Evolutionary conservation across 1,139 yeast genomes (phyloP).

Genomic region (Meyerozyma sp.): DNA sequence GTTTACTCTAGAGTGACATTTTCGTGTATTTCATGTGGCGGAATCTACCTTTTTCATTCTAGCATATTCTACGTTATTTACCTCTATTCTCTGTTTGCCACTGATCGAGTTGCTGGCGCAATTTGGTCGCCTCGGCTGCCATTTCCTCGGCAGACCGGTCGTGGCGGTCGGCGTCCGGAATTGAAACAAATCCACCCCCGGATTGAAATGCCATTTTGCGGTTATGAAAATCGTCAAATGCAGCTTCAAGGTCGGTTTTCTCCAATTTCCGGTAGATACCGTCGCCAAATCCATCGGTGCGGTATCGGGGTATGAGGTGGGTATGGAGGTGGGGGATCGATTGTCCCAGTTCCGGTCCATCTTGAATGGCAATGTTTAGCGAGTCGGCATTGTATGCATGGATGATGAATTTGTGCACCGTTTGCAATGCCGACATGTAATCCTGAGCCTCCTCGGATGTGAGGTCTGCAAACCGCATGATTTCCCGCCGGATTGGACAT

Average conservation of each 20-base stretch:
- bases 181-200: constrained; percentile 26
- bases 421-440: constrained; percentile 72
- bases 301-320: constrained; percentile 80
- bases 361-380: constrained; percentile 86
- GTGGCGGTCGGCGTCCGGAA: constrained; percentile 43
- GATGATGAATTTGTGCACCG: constrained; percentile 61
- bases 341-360: constrained; percentile 95
- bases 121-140: constrained; percentile 58
- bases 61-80: too few relatives aligned
- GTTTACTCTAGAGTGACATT: too few relatives aligned
- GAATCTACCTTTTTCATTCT: too few relatives aligned
- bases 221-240: constrained; percentile 25
- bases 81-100: constrained; percentile 10
- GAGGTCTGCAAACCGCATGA: constrained; percentile 60
- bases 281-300: constrained; percentile 64
- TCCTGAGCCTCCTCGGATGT: constrained; percentile 69
- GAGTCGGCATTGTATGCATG: constrained; percentile 70
- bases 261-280: constrained; percentile 63
- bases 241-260: constrained; percentile 26
- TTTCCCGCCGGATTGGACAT: constrained; percentile 66
- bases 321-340: constrained; percentile 91
- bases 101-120: constrained; percentile 36
- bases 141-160: constrained; percentile 56
- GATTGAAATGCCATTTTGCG: constrained; percentile 19
- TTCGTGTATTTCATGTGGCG: too few relatives aligned